phyloP scores from a whole-genome alignment of 2,329 filamentous ascomycete species.

The Verticillium zaregamsianum region DNA sequence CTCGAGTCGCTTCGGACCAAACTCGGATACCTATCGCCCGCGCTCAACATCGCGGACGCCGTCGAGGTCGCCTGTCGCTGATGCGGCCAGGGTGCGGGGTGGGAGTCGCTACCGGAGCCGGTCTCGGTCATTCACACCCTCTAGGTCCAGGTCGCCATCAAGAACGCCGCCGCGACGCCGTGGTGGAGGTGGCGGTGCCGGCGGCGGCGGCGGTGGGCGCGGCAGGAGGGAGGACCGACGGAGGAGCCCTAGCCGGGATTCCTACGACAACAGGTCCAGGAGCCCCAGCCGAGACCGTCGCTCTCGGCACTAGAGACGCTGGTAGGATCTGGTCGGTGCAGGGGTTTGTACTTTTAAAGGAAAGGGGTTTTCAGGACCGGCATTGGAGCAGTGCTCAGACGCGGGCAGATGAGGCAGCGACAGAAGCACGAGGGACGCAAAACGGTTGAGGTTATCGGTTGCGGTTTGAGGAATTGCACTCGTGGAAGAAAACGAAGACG shows the following conservation, averaged over 20 bases:
- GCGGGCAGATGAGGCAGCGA: too few species aligned
- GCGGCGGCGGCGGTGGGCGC: slow-evolving; percentile 17
- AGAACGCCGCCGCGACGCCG: slow-evolving; percentile 35
- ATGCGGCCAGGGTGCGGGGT: slow-evolving; percentile 20
- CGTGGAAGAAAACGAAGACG: too few species aligned
- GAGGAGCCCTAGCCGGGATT: slow-evolving; percentile 24
- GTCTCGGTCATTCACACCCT: slow-evolving; percentile 38
- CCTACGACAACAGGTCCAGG: slow-evolving; percentile 27
- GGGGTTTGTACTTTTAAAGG: background rate
- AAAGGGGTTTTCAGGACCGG: too few species aligned
- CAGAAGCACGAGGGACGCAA: too few species aligned
- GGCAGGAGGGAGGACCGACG: slow-evolving; percentile 21
- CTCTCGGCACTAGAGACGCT: background rate
- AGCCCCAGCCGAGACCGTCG: background rate
- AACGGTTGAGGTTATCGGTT: too few species aligned
- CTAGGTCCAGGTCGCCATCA: slow-evolving; percentile 42
- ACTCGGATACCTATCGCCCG: slow-evolving; percentile 60
- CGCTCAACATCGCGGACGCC: slow-evolving; percentile 48
- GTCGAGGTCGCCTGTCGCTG: slow-evolving; percentile 27
- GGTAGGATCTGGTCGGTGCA: background rate
- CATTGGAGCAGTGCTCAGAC: too few species aligned
- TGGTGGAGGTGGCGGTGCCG: slow-evolving; percentile 21
- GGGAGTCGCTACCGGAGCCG: slow-evolving; percentile 40
- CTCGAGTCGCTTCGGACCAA: slow-evolving; percentile 32
- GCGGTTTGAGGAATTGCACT: too few species aligned